Conservation (phyloP, 2,329 filamentous ascomycete genomes). For the Neobulgaria alba region DNA sequence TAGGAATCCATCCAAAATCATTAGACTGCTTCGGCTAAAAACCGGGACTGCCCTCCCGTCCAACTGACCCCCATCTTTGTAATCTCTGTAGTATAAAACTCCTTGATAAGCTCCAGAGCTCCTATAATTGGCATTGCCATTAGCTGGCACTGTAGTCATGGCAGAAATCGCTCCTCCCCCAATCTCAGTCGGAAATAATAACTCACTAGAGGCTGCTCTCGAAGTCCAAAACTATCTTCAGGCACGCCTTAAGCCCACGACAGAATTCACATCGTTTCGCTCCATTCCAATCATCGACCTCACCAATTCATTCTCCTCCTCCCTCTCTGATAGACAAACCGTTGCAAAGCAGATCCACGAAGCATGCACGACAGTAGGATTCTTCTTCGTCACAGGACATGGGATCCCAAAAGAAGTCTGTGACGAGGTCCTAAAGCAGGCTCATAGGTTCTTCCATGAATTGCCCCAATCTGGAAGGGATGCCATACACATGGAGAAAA, state of each 20-base stretch:
- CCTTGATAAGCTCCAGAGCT: too few species aligned
- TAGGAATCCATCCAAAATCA: too few species aligned
- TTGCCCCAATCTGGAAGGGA: conserved; percentile 39
- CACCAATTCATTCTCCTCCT: conserved; percentile 23
- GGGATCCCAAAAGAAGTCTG: conserved; percentile 35
- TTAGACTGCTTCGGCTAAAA: too few species aligned
- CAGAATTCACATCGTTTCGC: conserved; percentile 16
- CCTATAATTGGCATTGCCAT: too few species aligned
- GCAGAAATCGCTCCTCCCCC: conserved; percentile 4
- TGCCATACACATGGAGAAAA: conserved; percentile 30
- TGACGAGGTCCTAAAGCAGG: conserved; percentile 32
- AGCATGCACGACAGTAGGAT: conserved; percentile 24
- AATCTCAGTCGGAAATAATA: conserved; percentile 1
- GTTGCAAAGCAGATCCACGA: conserved; percentile 23
- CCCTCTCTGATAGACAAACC: conserved; percentile 17
- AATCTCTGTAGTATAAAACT: too few species aligned
- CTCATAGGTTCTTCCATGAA: conserved; percentile 38
- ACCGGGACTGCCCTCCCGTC: too few species aligned
- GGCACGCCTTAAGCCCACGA: conserved; percentile 14
- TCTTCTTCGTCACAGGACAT: conserved; percentile 37
- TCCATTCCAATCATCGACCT: conserved; percentile 27
- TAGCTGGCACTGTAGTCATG: too few species aligned
- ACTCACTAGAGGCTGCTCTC: conserved; percentile 18
- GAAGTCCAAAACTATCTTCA: conserved; percentile 23
- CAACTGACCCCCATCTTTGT: too few species aligned